phyloP scores from a whole-genome alignment of 768 basidiomycete species.

The Sarcodon aspratus region DNA sequence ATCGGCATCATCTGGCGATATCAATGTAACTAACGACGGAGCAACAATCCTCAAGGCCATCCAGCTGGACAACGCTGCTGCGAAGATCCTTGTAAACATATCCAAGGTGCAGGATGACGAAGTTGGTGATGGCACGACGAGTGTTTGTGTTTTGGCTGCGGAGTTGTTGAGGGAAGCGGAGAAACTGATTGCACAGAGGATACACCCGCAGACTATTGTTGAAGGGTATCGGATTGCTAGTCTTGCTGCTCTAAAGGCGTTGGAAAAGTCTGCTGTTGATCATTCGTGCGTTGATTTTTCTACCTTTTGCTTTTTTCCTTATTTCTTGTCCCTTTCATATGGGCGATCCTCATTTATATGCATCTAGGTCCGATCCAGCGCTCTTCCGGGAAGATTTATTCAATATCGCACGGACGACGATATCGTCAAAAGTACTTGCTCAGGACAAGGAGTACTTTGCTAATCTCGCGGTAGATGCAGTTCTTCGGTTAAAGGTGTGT shows the following conservation, averaged over 20 bases:
- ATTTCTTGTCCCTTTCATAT: neutral
- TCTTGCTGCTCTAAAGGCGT: conserved; percentile 68
- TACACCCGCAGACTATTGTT: conserved; percentile 96
- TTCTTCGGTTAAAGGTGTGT: conserved; percentile 74
- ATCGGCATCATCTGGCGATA: conserved; percentile 78
- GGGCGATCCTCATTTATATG: neutral
- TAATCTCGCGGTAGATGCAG: conserved; percentile 95
- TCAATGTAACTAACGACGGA: conserved; percentile 97
- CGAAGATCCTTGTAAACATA: conserved; percentile 99
- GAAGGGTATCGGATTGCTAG: conserved; percentile 95
- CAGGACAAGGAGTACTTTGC: conserved; percentile 99
- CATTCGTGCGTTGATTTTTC: conserved; percentile 49
- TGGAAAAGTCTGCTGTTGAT: conserved; percentile 77
- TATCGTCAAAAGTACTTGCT: conserved; percentile 91
- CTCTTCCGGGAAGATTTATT: conserved; percentile 84
- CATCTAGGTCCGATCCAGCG: conserved; percentile 48
- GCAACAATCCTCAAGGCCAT: conserved; percentile 98
- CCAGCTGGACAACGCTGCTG: conserved; percentile 95
- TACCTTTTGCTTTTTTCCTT: neutral
- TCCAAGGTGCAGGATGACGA: conserved; percentile 99
- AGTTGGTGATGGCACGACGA: conserved; percentile 92
- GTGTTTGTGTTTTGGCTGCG: conserved; percentile 83
- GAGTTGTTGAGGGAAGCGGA: conserved; percentile 93
- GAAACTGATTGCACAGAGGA: conserved; percentile 82
- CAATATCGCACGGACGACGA: conserved; percentile 93